Percentiles rank a stretch among this genome's conserved stretches.
These are phyloP conservation scores for Salvia sclarea DNA, from an alignment of 305 asterid genomes.

Conservation along the genomic window DNA sequence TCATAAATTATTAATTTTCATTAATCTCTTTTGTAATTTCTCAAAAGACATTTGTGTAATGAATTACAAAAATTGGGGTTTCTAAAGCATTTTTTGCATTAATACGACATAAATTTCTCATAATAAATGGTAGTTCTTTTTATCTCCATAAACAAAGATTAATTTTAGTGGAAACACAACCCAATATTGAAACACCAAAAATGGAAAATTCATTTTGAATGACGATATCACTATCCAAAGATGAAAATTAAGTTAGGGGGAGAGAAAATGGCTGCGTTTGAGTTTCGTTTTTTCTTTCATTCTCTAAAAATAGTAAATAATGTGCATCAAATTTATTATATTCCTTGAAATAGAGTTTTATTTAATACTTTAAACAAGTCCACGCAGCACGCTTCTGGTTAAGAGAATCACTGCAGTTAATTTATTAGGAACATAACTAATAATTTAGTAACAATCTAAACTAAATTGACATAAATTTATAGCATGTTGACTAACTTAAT, in stretches of 20 bases:
- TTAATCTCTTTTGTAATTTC: too few relatives aligned
- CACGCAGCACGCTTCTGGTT: not conserved
- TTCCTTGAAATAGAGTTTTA: not conserved
- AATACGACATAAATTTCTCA: not conserved
- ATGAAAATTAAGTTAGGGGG: not conserved
- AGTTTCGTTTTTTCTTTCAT: not conserved
- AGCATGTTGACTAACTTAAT: slow-evolving; percentile 19
- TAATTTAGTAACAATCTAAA: not conserved
- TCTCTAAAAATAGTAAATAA: not conserved
- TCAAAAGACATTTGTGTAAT: too few relatives aligned
- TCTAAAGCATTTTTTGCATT: not conserved
- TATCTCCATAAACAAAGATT: not conserved
- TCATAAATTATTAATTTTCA: too few relatives aligned
- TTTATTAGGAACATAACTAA: not conserved
- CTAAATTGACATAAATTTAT: not conserved
- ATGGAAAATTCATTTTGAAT: not conserved
- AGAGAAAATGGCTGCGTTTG: not conserved
- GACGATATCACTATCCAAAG: not conserved
- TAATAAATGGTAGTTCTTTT: not conserved
- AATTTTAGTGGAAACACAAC: not conserved
- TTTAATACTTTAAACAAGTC: not conserved
- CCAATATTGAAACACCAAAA: not conserved
- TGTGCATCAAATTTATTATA: not conserved
- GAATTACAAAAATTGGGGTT: not conserved
- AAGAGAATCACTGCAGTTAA: not conserved